phyloP scores from a whole-genome alignment of 106 monocot genomes.

The Allium sativum region DNA sequence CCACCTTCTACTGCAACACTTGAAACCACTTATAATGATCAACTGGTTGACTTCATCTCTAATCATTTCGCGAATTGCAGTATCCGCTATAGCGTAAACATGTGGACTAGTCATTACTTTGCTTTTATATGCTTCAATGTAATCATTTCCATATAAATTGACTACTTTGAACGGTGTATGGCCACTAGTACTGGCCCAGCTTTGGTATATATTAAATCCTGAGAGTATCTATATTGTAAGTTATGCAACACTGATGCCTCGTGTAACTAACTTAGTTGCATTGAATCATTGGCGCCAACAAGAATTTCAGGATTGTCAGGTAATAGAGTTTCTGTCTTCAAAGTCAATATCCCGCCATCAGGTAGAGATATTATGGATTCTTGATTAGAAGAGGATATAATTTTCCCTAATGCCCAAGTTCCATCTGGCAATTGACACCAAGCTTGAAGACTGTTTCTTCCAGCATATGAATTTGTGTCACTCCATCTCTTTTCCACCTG shows the following conservation, averaged over 20 bases:
- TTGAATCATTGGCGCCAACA: slow-evolving; percentile 90
- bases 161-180: slow-evolving; percentile 87
- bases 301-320: slow-evolving; percentile 95
- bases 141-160: slow-evolving; percentile 68
- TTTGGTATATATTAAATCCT: slow-evolving; percentile 86
- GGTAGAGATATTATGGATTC: slow-evolving; percentile 55
- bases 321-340: slow-evolving; percentile 59
- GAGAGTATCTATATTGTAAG: slow-evolving; percentile 77
- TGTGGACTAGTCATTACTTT: slow-evolving; percentile 71
- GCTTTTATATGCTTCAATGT: slow-evolving; percentile 75
- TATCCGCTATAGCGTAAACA: slow-evolving; percentile 97
- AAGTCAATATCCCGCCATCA: slow-evolving; percentile 52
- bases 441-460: slow-evolving; percentile 53
- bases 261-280: slow-evolving; percentile 97
- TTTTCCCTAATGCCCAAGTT: slow-evolving; percentile 71
- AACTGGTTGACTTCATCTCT: too few relatives aligned
- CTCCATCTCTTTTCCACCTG: slow-evolving; percentile 38
- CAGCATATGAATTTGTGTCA: slow-evolving; percentile 46
- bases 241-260: slow-evolving; percentile 92
- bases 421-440: slow-evolving; percentile 77
- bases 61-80: slow-evolving; percentile 94
- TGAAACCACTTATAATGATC: too few relatives aligned
- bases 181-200: slow-evolving; percentile 96
- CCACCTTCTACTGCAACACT: too few relatives aligned
- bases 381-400: slow-evolving; percentile 50